A percentile compares a stretch with the other conserved stretches of the same genome.
Evolutionary conservation across 371 early-diverging fungal genomes (phyloP).

Genomic region (Mucor mucedo): DNA sequence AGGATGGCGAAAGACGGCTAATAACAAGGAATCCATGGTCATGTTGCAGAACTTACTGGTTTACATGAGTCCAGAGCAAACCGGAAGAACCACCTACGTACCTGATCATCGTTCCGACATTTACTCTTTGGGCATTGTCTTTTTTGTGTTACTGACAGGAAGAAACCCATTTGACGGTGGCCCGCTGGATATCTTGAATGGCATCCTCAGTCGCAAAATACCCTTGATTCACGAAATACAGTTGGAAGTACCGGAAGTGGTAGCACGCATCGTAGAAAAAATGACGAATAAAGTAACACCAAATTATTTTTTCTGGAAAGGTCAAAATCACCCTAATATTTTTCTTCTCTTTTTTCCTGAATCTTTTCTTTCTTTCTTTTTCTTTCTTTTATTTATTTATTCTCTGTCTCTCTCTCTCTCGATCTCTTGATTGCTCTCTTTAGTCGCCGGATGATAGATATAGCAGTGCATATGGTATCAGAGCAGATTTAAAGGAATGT

Average conservation of each 20-base stretch:
- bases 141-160: constrained; percentile 57
- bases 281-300: constrained; percentile 59
- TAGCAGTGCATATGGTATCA: constrained; percentile 59
- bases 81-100: constrained; percentile 60
- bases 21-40: constrained; percentile 37
- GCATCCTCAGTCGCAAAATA: constrained; percentile 53
- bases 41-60: constrained; percentile 35
- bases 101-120: constrained; percentile 65
- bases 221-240: constrained; percentile 50
- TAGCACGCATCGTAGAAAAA: constrained; percentile 56
- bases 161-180: constrained; percentile 59
- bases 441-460: constrained; percentile 65
- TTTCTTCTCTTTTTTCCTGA: not conserved
- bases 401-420: too few relatives aligned
- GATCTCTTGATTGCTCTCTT: too few relatives aligned
- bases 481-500: constrained; percentile 59
- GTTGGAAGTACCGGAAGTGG: constrained; percentile 54
- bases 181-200: constrained; percentile 58
- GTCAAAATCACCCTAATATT: not conserved
- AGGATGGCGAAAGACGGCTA: constrained; percentile 49
- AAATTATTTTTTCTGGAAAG: not conserved
- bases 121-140: constrained; percentile 58
- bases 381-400: too few relatives aligned
- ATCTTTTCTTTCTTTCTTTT: too few relatives aligned
- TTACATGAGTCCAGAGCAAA: constrained; percentile 58